Percentiles rank a stretch among this genome's conserved stretches.
phyloP scores from a whole-genome alignment of 169 alveolate species.

The Cryptosporidium tyzzeri region DNA sequence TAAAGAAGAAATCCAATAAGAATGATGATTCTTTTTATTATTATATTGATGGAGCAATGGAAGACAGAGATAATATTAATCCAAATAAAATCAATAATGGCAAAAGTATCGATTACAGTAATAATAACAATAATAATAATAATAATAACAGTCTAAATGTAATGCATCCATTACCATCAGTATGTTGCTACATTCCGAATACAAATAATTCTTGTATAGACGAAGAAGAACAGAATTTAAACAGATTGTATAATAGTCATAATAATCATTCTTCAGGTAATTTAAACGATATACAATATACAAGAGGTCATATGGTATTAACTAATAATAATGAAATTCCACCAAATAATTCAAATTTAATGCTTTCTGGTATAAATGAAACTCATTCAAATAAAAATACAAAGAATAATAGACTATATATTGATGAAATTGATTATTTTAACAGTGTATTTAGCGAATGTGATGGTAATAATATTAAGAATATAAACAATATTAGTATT shows the following conservation, averaged over 20 bases:
- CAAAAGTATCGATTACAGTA: background rate
- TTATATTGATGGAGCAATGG: constrained; percentile 13
- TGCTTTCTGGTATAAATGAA: background rate
- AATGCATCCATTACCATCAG: constrained; percentile 58
- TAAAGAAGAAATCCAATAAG: constrained; percentile 25
- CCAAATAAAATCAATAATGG: background rate
- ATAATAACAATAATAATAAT: no score
- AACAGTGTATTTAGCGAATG: constrained; percentile 1
- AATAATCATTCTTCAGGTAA: constrained; percentile 1
- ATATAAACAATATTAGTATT: background rate
- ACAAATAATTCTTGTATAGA: background rate
- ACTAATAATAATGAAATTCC: background rate
- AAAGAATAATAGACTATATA: background rate
- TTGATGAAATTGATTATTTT: constrained; percentile 7
- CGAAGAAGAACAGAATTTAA: background rate
- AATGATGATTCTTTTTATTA: constrained; percentile 29
- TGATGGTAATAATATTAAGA: background rate
- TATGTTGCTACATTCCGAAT: constrained; percentile 33
- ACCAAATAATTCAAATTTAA: background rate
- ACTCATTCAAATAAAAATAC: background rate
- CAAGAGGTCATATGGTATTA: background rate
- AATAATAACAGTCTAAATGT: background rate
- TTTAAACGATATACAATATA: background rate
- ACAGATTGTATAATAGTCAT: background rate
- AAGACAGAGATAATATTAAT: background rate